Evolutionary conservation across 2,329 filamentous ascomycete genomes (phyloP).

Genomic region (Calycina marina): DNA sequence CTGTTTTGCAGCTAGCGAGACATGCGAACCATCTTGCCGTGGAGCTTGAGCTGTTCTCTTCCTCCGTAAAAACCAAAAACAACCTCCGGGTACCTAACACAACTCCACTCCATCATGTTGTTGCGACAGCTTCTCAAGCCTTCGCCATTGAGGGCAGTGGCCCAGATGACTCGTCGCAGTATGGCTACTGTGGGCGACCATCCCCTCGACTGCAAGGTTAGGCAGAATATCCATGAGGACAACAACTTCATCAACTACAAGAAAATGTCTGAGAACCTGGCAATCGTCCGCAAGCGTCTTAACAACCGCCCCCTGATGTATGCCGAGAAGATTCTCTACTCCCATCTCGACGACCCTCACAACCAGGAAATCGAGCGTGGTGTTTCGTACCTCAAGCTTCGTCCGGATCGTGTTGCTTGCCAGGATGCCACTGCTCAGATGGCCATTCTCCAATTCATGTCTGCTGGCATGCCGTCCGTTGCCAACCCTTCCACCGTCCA

Average conservation of each 20-base stretch:
- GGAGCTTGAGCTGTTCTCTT: too few species aligned
- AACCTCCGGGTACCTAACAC: too few species aligned
- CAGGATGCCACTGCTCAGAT: conserved; percentile 99
- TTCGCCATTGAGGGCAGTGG: conserved; percentile 44
- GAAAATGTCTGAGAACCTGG: conserved; percentile 97
- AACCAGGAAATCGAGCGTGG: conserved; percentile 94
- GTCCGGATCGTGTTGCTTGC: conserved; percentile 94
- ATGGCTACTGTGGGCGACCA: conserved; percentile 80
- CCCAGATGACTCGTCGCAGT: conserved; percentile 44
- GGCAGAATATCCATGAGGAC: conserved; percentile 94
- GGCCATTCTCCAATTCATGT: conserved; percentile 99
- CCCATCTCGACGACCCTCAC: conserved; percentile 92
- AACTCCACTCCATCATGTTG: conserved; percentile 37
- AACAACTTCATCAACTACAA: conserved; percentile 98
- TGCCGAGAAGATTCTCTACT: conserved; percentile 98
- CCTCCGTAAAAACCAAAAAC: too few species aligned
- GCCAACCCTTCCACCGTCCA: conserved; percentile 93
- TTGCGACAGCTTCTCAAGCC: conserved; percentile 55
- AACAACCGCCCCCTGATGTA: conserved; percentile 82
- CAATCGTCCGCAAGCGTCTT: conserved; percentile 74
- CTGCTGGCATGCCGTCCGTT: conserved; percentile 87
- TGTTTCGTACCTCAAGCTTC: conserved; percentile 87
- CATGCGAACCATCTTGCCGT: too few species aligned
- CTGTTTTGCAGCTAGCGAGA: too few species aligned
- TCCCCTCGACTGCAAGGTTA: conserved; percentile 87